Evolutionary conservation across 352 stramenopile species (phyloP).

Genomic region (Pythium phragmitis): DNA sequence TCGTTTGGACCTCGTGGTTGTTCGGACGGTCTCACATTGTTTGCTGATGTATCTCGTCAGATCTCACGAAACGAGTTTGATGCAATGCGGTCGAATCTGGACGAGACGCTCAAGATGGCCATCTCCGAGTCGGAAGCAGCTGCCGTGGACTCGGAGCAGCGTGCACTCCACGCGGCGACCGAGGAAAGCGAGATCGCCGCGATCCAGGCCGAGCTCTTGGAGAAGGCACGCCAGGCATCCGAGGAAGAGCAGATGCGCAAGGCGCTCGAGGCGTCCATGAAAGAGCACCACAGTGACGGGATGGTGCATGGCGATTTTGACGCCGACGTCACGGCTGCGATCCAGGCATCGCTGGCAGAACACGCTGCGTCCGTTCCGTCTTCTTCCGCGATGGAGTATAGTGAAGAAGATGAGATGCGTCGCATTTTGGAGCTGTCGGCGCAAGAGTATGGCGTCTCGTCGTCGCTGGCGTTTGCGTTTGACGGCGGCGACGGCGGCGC

Average conservation of each 20-base stretch:
- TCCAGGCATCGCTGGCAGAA: conserved; percentile 58
- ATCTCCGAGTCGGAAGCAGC: conserved; percentile 43
- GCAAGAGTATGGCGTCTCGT: conserved; percentile 40
- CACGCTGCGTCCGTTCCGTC: not conserved
- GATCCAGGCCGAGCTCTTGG: conserved; percentile 70
- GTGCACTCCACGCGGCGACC: conserved; percentile 52
- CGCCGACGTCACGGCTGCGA: conserved; percentile 56
- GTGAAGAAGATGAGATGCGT: conserved; percentile 64
- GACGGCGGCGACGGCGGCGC: conserved; percentile 17
- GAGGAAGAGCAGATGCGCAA: conserved; percentile 75
- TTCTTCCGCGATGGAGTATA: conserved; percentile 2
- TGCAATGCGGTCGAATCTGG: conserved; percentile 69
- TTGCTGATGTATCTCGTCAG: conserved; percentile 30
- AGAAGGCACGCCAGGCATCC: conserved; percentile 62
- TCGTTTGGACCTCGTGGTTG: not conserved
- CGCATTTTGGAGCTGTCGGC: conserved; percentile 59
- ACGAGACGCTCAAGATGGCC: conserved; percentile 70
- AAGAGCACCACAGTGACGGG: conserved; percentile 5
- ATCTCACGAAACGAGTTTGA: conserved; percentile 76
- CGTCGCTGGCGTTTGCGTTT: conserved; percentile 10
- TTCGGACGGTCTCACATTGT: not conserved
- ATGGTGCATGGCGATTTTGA: conserved; percentile 36
- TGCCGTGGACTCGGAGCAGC: conserved; percentile 30
- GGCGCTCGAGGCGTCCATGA: conserved; percentile 66
- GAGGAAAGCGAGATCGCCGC: conserved; percentile 71